phyloP scores from a whole-genome alignment of 805 yeast species.

The Candida coquimbonensis region DNA sequence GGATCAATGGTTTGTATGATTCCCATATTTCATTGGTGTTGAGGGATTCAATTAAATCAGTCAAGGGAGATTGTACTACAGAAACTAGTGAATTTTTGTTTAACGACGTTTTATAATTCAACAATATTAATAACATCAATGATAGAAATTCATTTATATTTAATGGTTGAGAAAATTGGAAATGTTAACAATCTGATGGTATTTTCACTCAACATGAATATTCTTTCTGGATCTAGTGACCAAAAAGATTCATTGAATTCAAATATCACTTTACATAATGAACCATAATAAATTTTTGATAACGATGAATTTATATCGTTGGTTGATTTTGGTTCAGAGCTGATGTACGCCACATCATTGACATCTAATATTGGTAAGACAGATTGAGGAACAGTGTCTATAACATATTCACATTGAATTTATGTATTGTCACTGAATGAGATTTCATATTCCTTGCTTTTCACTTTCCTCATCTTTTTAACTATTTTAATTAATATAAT shows the following conservation, averaged over 20 bases:
- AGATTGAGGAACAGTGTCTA: constrained; percentile 77
- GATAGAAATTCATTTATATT: constrained; percentile 54
- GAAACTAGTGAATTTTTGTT: constrained; percentile 47
- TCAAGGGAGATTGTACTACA: constrained; percentile 63
- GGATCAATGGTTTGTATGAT: constrained; percentile 41
- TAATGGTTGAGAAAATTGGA: constrained; percentile 22
- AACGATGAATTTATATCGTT: constrained; percentile 35
- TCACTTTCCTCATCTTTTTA: constrained; percentile 27
- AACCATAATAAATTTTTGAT: constrained; percentile 48
- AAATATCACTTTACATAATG: constrained; percentile 65
- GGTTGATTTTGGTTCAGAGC: constrained; percentile 53
- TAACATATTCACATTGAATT: constrained; percentile 44
- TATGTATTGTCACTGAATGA: constrained; percentile 25
- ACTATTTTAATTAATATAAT: constrained; percentile 39
- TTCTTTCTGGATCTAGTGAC: constrained; percentile 45
- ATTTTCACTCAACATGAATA: constrained; percentile 34
- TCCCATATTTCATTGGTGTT: constrained; percentile 49
- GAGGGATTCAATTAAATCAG: constrained; percentile 43
- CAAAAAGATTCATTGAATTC: constrained; percentile 62
- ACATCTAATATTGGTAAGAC: constrained; percentile 39
- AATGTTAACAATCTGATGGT: constrained; percentile 17
- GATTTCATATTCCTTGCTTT: constrained; percentile 18
- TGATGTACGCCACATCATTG: constrained; percentile 37
- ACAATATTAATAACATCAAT: too few relatives aligned
- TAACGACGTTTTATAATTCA: constrained; percentile 48